Evolutionary conservation across 2,329 filamentous ascomycete species (phyloP).

Genomic region (Xylariaceae sp.): DNA sequence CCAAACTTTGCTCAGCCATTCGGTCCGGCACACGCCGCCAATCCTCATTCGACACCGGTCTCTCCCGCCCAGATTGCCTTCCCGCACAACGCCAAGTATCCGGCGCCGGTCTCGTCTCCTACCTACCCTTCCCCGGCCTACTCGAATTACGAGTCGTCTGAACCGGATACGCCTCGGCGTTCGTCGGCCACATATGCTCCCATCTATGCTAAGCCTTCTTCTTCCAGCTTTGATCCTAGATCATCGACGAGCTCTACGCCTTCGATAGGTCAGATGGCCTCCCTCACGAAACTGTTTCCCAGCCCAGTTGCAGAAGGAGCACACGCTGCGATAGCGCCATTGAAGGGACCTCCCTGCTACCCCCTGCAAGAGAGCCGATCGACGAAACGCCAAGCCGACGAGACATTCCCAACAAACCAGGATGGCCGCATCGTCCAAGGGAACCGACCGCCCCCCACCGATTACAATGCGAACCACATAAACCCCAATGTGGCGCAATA

Average conservation of each 20-base stretch:
- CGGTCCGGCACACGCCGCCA: conserved; percentile 14
- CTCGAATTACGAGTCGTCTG: conserved; percentile 16
- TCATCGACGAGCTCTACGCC: too few species aligned
- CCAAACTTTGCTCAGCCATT: conserved; percentile 18
- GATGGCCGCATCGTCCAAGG: conserved; percentile 18
- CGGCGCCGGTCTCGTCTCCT: conserved; percentile 12
- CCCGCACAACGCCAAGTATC: conserved; percentile 11
- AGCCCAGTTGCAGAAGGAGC: too few species aligned
- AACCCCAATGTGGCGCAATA: conserved; percentile 2
- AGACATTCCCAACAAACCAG: conserved; percentile 15
- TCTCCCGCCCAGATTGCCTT: conserved; percentile 22
- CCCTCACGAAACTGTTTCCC: background rate
- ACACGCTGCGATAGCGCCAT: background rate
- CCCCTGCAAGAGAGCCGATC: conserved; percentile 14
- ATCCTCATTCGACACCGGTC: conserved; percentile 21
- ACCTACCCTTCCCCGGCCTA: conserved; percentile 13
- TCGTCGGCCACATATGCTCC: conserved; percentile 16
- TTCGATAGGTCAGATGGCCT: background rate
- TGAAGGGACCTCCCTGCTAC: conserved; percentile 6
- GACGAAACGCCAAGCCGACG: conserved; percentile 19
- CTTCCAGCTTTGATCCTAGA: too few species aligned
- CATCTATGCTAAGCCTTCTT: background rate
- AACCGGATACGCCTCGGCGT: conserved; percentile 16
- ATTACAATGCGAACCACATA: too few species aligned
- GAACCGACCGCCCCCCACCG: conserved; percentile 14